Evolutionary conservation across 2,329 filamentous ascomycete genomes (phyloP).

Genomic region (Alternaria metachromatica): DNA sequence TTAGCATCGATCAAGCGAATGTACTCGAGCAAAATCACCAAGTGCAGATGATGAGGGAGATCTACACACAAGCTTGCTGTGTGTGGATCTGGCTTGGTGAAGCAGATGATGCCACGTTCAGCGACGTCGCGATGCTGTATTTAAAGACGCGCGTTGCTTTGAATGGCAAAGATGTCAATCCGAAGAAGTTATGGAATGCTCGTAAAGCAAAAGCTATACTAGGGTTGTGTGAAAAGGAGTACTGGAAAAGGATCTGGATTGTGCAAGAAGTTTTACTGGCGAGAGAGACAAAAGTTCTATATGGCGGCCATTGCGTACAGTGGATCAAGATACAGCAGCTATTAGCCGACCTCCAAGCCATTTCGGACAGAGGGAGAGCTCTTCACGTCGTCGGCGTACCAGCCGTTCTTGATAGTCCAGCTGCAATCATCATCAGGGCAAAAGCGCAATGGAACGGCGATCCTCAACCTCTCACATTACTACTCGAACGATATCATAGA

Average conservation of each 20-base stretch:
- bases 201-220: not conserved
- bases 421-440: not conserved
- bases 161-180: not conserved
- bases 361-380: not conserved
- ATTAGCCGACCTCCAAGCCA: accelerated
- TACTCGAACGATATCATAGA: not conserved
- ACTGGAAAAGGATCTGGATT: not conserved
- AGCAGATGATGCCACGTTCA: accelerated
- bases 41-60: not conserved
- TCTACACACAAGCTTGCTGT: not conserved
- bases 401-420: accelerated
- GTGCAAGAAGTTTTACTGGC: not conserved
- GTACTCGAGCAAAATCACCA: not conserved
- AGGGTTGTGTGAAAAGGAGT: accelerated
- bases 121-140: not conserved
- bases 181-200: no score
- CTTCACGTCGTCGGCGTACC: not conserved
- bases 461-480: accelerated
- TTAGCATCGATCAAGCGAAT: not conserved
- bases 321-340: not conserved
- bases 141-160: accelerated
- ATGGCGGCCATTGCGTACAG: accelerated
- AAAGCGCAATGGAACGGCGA: not conserved
- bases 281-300: accelerated
- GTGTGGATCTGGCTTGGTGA: not conserved